Conservation (phyloP, 2,329 filamentous ascomycete species). For the Colletotrichum coccodes region DNA sequence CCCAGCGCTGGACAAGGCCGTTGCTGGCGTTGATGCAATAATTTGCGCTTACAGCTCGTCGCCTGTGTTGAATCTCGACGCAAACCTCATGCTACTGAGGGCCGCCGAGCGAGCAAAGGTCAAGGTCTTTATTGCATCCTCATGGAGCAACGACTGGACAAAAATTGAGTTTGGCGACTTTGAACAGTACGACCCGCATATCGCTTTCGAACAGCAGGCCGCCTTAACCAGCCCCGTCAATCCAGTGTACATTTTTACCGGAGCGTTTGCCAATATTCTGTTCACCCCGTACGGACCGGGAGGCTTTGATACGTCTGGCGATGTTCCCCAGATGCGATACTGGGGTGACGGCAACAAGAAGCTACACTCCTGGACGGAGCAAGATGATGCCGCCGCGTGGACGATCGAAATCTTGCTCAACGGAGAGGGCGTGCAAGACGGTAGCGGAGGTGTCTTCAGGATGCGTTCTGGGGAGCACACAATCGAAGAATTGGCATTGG, state of each 20-base stretch:
- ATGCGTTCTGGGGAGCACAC: conserved; percentile 17
- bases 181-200: conserved; percentile 46
- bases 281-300: conserved; percentile 31
- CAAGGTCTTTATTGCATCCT: conserved; percentile 40
- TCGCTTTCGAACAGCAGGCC: conserved; percentile 45
- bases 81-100: conserved; percentile 46
- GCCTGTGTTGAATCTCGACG: conserved; percentile 41
- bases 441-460: conserved; percentile 23
- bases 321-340: conserved; percentile 6
- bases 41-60: conserved; percentile 42
- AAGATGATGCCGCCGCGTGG: conserved; percentile 16
- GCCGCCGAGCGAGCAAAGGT: conserved; percentile 47
- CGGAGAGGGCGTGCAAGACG: conserved; percentile 19
- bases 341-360: conserved; percentile 16
- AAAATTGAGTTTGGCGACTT: conserved; percentile 39
- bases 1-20: conserved; percentile 43
- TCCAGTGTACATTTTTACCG: conserved; percentile 43
- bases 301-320: background rate
- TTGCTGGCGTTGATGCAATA: conserved; percentile 46
- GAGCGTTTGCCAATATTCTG: conserved; percentile 40
- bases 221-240: conserved; percentile 39
- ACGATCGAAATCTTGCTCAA: conserved; percentile 22
- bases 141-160: conserved; percentile 47
- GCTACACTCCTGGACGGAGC: conserved; percentile 6
- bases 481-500: conserved; percentile 12